These are phyloP conservation scores for Achaetomium macrosporum DNA, from an alignment of 2,329 filamentous ascomycete genomes.

Conservation along the genomic window DNA sequence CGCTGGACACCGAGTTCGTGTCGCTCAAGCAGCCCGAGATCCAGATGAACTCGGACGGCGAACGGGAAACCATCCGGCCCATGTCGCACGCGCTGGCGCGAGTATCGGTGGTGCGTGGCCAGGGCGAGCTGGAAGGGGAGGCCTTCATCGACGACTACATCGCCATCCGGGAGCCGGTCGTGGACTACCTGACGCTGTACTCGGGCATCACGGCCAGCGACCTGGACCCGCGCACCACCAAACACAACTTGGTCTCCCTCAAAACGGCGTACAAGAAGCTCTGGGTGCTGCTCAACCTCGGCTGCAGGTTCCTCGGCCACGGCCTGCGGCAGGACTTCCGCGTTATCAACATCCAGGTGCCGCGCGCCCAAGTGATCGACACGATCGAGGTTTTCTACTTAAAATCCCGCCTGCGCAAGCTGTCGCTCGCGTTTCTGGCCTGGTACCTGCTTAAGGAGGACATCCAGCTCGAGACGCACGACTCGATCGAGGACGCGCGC, in stretches of 20 bases:
- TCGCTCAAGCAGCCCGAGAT: conserved; percentile 89
- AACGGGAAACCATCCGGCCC: conserved; percentile 84
- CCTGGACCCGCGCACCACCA: conserved; percentile 69
- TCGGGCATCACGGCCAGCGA: conserved; percentile 86
- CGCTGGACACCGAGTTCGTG: conserved; percentile 95
- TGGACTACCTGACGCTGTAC: conserved; percentile 92
- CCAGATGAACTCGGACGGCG: conserved; percentile 91
- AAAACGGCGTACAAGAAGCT: conserved; percentile 97
- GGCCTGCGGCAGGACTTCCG: conserved; percentile 93
- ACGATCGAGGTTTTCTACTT: conserved; percentile 90
- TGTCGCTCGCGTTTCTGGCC: conserved; percentile 85
- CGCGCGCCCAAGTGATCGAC: conserved; percentile 84
- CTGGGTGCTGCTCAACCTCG: conserved; percentile 91
- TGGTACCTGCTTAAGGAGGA: conserved; percentile 89
- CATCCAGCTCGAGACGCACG: conserved; percentile 88
- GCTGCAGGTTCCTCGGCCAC: conserved; percentile 90
- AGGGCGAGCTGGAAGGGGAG: conserved; percentile 68
- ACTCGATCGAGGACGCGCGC: conserved; percentile 90
- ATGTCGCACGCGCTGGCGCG: conserved; percentile 88
- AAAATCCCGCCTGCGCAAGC: conserved; percentile 71
- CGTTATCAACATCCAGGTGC: conserved; percentile 96
- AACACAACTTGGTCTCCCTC: conserved; percentile 76
- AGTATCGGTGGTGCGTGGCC: conserved; percentile 80
- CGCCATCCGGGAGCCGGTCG: conserved; percentile 78
- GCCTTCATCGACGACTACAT: conserved; percentile 99